Conservation (phyloP, 2,329 filamentous ascomycete species). For the Thielaviopsis euricoi region DNA sequence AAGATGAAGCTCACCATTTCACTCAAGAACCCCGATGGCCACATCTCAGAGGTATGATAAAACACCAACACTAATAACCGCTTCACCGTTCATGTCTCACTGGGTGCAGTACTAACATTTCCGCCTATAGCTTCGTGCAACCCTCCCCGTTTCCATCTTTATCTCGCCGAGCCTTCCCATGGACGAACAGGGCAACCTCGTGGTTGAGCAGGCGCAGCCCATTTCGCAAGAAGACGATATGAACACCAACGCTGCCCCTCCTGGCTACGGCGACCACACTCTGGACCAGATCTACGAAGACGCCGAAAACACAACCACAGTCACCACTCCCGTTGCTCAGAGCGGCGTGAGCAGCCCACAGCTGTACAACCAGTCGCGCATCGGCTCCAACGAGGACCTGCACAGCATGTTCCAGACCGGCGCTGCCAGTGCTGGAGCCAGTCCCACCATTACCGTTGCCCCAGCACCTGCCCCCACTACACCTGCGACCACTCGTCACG, state of each 20-base stretch:
- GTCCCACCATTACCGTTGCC: constrained; percentile 9
- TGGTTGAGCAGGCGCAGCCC: constrained; percentile 33
- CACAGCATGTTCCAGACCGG: constrained; percentile 26
- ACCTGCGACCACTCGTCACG: constrained; percentile 10
- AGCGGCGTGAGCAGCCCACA: constrained; percentile 64
- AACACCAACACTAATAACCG: background rate
- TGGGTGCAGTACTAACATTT: constrained; percentile 17
- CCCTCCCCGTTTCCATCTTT: constrained; percentile 80
- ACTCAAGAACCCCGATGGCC: constrained; percentile 85
- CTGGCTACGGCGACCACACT: constrained; percentile 77
- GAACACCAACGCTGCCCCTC: constrained; percentile 58
- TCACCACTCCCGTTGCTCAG: constrained; percentile 55
- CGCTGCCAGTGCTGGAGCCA: constrained; percentile 21
- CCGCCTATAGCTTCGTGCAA: constrained; percentile 51
- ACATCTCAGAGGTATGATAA: constrained; percentile 56
- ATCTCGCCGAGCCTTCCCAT: constrained; percentile 88
- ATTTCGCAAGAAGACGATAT: constrained; percentile 25
- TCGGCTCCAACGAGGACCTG: constrained; percentile 70
- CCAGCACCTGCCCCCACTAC: background rate
- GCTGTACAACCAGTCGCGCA: constrained; percentile 52
- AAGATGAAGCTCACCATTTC: constrained; percentile 85
- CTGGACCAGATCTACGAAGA: constrained; percentile 85
- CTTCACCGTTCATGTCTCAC: too few relatives aligned
- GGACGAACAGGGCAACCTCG: constrained; percentile 68
- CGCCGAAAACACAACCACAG: constrained; percentile 56